phyloP scores from a whole-genome alignment of 1,284 basidiomycete genomes.

The Boletus semigastroideus region DNA sequence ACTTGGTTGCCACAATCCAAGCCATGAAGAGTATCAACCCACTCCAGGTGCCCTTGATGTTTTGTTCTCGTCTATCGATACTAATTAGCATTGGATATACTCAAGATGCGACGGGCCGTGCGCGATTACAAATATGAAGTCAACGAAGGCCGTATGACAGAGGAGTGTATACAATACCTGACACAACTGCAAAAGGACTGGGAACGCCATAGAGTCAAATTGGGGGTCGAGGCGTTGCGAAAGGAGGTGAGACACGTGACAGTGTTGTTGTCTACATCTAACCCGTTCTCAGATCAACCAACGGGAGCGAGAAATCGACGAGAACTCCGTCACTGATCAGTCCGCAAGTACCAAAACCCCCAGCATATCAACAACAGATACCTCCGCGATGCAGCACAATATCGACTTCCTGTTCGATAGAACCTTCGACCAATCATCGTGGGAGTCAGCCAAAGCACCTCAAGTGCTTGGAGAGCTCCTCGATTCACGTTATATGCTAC shows the following conservation, averaged over 20 bases:
- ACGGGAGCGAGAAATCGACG: slow-evolving; percentile 49
- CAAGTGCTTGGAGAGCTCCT: slow-evolving; percentile 85
- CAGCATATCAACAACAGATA: slow-evolving; percentile 37
- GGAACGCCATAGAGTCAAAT: slow-evolving; percentile 84
- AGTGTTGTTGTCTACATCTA: background rate
- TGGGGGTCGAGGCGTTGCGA: slow-evolving; percentile 76
- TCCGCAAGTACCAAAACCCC: slow-evolving; percentile 24
- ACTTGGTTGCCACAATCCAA: slow-evolving; percentile 89
- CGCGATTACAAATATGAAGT: slow-evolving; percentile 96
- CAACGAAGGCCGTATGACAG: slow-evolving; percentile 87
- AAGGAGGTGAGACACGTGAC: slow-evolving; percentile 56
- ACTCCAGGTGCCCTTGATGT: slow-evolving; percentile 61
- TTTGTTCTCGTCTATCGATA: slow-evolving; percentile 5
- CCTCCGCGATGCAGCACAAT: slow-evolving; percentile 46
- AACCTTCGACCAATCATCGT: slow-evolving; percentile 58
- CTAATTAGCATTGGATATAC: background rate
- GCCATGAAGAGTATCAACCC: slow-evolving; percentile 87
- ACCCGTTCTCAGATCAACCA: slow-evolving; percentile 47
- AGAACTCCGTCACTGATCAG: slow-evolving; percentile 28
- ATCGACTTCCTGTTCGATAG: slow-evolving; percentile 83
- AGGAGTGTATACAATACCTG: slow-evolving; percentile 93
- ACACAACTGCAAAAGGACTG: slow-evolving; percentile 94
- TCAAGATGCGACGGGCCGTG: slow-evolving; percentile 86
- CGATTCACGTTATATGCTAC: slow-evolving; percentile 91
- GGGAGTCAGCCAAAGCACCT: slow-evolving; percentile 75